Evolutionary conservation across 139 green algal species (phyloP), one percentile per base, ranked within the genome.

Genomic region (Chlorella sp.): DNA sequence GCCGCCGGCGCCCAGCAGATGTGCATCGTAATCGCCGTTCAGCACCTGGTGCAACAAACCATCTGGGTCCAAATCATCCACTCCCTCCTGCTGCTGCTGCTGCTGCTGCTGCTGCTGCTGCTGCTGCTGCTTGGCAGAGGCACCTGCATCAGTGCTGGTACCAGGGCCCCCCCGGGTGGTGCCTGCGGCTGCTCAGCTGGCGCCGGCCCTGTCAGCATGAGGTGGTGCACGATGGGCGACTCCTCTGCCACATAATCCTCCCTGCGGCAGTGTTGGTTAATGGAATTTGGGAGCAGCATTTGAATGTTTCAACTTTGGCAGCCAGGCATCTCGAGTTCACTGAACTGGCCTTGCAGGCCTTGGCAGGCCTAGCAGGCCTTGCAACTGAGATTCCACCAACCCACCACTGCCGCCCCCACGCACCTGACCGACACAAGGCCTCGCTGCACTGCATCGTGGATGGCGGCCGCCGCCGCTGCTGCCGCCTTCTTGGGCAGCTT

Each of bases 71-170:
- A 60, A 21, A 23, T 9, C 11, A 21, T 69, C 26, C 28, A 18
- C 12, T 26, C 32, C 13, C 32, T 73, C 30, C 64, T 7, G 28
- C 64, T 71, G 64, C 64, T 71, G 64, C 5, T 68, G 28, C 51
- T 60, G 51, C 12, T 21, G 51, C 51, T 60, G 51, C 65, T 73
- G 65, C 64, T 71, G 65, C 65, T 73, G 21, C 65, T 73, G 65
- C 32, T 73, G 65, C 65, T 34, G 64, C 64, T 71, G n/a, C 64
- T 34, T n/a, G n/a, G n/a, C n/a, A n/a, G n/a, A n/a, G n/a, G n/a
- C n/a, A n/a, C n/a, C n/a, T n/a, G n/a, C n/a, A n/a, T n/a, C n/a
- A n/a, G n/a, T n/a, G n/a, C n/a, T n/a, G n/a, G n/a, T n/a, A n/a
- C n/a, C n/a, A n/a, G n/a, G n/a, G n/a, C n/a, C n/a, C n/a, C n/a